phyloP scores from a whole-genome alignment of 306 rosid genomes.

The Rosa lucieae region DNA sequence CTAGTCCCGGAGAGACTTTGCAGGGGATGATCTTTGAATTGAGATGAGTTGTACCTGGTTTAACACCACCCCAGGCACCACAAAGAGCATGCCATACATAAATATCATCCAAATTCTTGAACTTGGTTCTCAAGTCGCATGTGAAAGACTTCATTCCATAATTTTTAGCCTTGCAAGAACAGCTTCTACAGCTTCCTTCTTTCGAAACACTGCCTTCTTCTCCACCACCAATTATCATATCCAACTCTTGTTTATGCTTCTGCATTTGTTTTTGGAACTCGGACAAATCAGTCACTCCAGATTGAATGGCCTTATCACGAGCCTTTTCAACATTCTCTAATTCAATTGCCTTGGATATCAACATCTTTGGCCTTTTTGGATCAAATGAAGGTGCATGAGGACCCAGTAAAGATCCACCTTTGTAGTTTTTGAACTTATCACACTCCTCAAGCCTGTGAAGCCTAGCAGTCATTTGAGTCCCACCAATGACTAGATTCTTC shows the following conservation, averaged over 20 bases:
- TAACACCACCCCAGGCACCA: slow-evolving; percentile 95
- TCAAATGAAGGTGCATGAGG: slow-evolving; percentile 57
- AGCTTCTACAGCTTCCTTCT: slow-evolving; percentile 24
- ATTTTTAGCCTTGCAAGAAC: slow-evolving; percentile 18
- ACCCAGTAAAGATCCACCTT: slow-evolving; percentile 49
- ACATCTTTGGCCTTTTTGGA: slow-evolving; percentile 47
- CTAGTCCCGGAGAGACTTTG: slow-evolving; percentile 66
- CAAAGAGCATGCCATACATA: slow-evolving; percentile 86
- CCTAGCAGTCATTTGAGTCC: slow-evolving; percentile 77
- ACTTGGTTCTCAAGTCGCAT: slow-evolving; percentile 59
- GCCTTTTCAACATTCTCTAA: slow-evolving; percentile 48
- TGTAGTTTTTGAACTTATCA: slow-evolving; percentile 61
- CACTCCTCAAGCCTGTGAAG: slow-evolving; percentile 65
- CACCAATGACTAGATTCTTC: slow-evolving; percentile 59
- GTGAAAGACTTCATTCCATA: slow-evolving; percentile 76
- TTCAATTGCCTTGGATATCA: slow-evolving; percentile 59
- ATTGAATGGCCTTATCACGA: slow-evolving; percentile 32
- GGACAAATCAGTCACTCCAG: slow-evolving; percentile 28
- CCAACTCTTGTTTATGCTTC: slow-evolving; percentile 47
- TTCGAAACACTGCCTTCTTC: neutral
- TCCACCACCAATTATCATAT: slow-evolving; percentile 46
- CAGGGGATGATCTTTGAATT: slow-evolving; percentile 50
- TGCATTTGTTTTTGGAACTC: slow-evolving; percentile 38
- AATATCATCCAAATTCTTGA: slow-evolving; percentile 71
- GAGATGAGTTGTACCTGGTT: slow-evolving; percentile 67